Base-by-base conservation (phyloP, 148 eudicot species). In the Nyssa sinensis region DNA sequence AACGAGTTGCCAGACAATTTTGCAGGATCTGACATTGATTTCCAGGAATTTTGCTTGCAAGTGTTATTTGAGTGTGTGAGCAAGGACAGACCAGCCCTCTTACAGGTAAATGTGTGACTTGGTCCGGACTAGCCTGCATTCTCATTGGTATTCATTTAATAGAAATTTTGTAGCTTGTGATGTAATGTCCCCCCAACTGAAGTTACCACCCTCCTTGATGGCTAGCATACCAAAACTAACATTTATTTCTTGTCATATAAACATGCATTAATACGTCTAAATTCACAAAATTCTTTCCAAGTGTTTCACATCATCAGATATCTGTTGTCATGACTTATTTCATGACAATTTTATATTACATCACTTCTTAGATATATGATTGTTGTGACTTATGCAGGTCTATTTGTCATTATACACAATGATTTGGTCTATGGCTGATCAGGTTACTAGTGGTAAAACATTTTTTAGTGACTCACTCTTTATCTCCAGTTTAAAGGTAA, bases 1-100 rank as follows among this genome's bases (percentile, higher is more conserved):
- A 23, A 55, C 51, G 13, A 64, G 1, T 51, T 62, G 69, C 27
- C 37, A 49, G 64, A 55, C 60, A 13, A 34, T 29, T 68, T 66
- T 76, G 78, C 93, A 95, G 97, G n/a, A 81, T 90, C 88, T 55
- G 97, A 91, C 57, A 69, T 72, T 79, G 91, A 88, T 79, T 93
- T 95, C 73, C 94, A 89, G 72, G 97, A 95, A 76, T 95, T 93
- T 76, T 90, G 99, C 88, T 82, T 89, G 80, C 98, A 93, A 93
- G 94, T 95, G 61, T 80, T 95, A 49, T 90, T 93, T 44, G 99
- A 93, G 79, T 95, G 99, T 84, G 97, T 95, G 47, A 93, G 99
- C 89, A 93, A 89, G 82, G 99, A 95, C 81, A 90, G 98, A 55
- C 97, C 99, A 64, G 89, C 97, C 72, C 88, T 95, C 71, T 80